Evolutionary conservation across 306 rosid genomes (phyloP).

Genomic region (Astragalus membranaceus): DNA sequence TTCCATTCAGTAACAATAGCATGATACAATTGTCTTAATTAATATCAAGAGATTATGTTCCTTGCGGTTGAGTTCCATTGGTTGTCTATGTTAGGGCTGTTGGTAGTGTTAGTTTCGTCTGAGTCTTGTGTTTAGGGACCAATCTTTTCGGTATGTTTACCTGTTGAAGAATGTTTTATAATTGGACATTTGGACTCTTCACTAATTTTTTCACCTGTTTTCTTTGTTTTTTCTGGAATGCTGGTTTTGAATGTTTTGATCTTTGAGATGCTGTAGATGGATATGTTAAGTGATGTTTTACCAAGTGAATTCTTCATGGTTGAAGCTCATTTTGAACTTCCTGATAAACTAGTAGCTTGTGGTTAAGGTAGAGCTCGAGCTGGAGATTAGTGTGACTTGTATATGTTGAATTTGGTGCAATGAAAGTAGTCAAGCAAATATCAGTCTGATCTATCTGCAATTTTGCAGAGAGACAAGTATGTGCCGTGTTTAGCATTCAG

Average conservation of each 20-base stretch:
- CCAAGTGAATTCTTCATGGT: constrained; percentile 33
- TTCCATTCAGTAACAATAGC: not conserved
- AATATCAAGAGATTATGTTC: not conserved
- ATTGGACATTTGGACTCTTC: not conserved
- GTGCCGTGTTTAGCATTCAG: constrained; percentile 23
- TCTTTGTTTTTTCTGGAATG: constrained; percentile 34
- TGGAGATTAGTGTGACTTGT: constrained; percentile 31
- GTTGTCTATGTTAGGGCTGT: not conserved
- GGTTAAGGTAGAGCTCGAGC: constrained; percentile 30
- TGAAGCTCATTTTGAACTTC: constrained; percentile 39
- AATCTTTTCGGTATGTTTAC: not conserved
- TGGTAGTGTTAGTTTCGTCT: not conserved
- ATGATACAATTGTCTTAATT: not conserved
- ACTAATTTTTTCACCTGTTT: constrained; percentile 20
- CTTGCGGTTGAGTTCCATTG: not conserved
- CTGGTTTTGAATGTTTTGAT: constrained; percentile 35
- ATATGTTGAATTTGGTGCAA: constrained; percentile 28
- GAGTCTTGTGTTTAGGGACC: not conserved
- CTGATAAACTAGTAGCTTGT: constrained; percentile 33
- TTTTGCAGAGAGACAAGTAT: constrained; percentile 8
- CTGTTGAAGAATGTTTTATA: not conserved
- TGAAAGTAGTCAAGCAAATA: constrained; percentile 23
- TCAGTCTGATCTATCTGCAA: constrained; percentile 14
- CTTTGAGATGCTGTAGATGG: constrained; percentile 50
- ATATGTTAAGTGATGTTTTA: constrained; percentile 33